phyloP scores from a whole-genome alignment of 495 filamentous ascomycete species.

The Podospora appendiculata region DNA sequence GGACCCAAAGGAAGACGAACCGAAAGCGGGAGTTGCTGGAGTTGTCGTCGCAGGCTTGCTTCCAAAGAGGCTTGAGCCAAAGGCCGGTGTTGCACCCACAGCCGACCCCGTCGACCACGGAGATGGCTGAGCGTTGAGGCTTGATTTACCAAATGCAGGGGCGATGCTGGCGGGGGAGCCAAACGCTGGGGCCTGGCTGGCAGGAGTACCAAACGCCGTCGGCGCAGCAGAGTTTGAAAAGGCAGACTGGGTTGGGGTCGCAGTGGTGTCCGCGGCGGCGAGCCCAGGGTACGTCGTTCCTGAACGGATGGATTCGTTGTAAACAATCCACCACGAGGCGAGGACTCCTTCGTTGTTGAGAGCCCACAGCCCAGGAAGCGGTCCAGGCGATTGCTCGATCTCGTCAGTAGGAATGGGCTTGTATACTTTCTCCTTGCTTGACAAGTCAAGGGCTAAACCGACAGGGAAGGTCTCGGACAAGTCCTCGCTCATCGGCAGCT shows the following conservation, averaged over 20 bases:
- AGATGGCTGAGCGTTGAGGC: conserved; percentile 31
- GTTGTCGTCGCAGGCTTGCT: conserved; percentile 24
- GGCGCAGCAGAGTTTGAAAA: conserved; percentile 14
- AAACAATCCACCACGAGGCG: conserved; percentile 82
- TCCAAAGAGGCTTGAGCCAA: conserved; percentile 33
- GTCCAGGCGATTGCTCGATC: conserved; percentile 61
- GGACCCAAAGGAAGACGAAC: conserved; percentile 36
- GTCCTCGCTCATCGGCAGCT: conserved; percentile 59
- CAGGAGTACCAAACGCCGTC: conserved; percentile 19
- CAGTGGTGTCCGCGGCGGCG: conserved; percentile 28
- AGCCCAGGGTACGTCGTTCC: conserved; percentile 66
- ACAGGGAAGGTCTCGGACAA: conserved; percentile 67
- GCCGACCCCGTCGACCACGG: conserved; percentile 27
- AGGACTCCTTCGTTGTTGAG: conserved; percentile 87
- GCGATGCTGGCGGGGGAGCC: conserved; percentile 13
- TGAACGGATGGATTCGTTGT: conserved; percentile 73
- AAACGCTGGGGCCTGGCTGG: conserved; percentile 19
- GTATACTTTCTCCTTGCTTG: conserved; percentile 66
- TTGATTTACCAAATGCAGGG: conserved; percentile 29
- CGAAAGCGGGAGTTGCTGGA: conserved; percentile 33
- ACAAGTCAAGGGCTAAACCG: conserved; percentile 76
- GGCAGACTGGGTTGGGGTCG: conserved; percentile 22
- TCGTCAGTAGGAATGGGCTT: conserved; percentile 74
- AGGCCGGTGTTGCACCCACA: conserved; percentile 23
- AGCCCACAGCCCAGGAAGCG: conserved; percentile 78